Evolutionary conservation across 257 asterid genomes (phyloP).

Genomic region (Nicotiana paniculata): DNA sequence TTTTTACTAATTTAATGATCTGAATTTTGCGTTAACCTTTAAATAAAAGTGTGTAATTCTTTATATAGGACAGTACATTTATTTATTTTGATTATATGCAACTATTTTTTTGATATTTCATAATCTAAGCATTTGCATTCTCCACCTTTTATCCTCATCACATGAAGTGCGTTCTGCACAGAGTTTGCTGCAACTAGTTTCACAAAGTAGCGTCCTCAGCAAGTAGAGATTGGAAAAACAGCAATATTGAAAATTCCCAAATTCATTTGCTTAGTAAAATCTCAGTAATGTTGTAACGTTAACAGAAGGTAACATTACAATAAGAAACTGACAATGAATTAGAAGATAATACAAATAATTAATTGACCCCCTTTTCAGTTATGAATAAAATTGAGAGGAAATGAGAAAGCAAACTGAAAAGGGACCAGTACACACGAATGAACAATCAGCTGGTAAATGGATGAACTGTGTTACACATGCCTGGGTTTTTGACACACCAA

Average conservation of each 20-base stretch:
- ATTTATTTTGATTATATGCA: too few species aligned
- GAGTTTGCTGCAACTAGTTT: background rate
- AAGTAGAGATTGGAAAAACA: background rate
- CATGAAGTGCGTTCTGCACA: background rate
- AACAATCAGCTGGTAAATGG: conserved; percentile 12
- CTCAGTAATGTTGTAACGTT: background rate
- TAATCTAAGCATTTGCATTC: background rate
- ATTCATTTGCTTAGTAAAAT: background rate
- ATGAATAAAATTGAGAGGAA: background rate
- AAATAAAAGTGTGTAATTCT: too few species aligned
- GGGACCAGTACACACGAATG: background rate
- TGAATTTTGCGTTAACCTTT: too few species aligned
- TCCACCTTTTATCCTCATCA: background rate
- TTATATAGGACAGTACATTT: too few species aligned
- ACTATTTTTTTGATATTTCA: background rate
- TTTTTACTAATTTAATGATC: too few species aligned
- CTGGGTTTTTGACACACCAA: conserved; percentile 85
- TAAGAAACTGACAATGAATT: background rate
- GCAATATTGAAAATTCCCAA: background rate
- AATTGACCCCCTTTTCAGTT: background rate
- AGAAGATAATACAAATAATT: background rate
- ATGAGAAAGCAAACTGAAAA: background rate
- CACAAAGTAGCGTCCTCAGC: background rate
- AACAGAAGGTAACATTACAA: background rate
- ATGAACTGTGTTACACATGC: conserved; percentile 76